A percentile compares a stretch with the other conserved stretches of the same genome.
These are phyloP conservation scores for Periconia digitata DNA, from an alignment of 2,329 filamentous ascomycete genomes.

Conservation along the genomic window DNA sequence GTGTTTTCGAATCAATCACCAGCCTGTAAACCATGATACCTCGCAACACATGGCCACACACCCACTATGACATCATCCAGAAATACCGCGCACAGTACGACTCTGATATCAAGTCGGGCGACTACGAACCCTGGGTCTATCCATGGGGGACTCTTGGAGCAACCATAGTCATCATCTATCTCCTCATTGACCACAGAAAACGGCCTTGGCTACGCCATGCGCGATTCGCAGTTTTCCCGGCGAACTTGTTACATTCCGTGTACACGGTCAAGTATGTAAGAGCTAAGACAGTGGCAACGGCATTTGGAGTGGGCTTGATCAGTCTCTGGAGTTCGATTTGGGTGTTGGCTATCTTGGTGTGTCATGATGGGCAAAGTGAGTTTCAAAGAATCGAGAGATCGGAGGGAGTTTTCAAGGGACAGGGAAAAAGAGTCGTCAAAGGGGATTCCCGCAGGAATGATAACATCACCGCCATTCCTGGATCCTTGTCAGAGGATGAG, in stretches of 20 bases:
- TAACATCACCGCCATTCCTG: too few relatives aligned
- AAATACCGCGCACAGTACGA: conserved; percentile 47
- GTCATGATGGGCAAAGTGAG: conserved; percentile 57
- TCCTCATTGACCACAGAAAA: conserved; percentile 53
- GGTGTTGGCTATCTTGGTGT: conserved; percentile 55
- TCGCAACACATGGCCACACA: conserved; percentile 29
- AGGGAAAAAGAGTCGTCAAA: too few relatives aligned
- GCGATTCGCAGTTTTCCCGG: conserved; percentile 50
- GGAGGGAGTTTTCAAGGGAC: conserved; percentile 22
- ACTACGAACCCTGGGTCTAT: conserved; percentile 47
- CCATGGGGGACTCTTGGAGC: conserved; percentile 46
- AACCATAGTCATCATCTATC: conserved; percentile 49
- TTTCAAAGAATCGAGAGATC: conserved; percentile 58
- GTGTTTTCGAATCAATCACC: neutral
- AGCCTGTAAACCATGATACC: conserved; percentile 9
- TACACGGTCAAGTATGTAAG: conserved; percentile 35
- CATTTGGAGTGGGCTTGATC: conserved; percentile 58
- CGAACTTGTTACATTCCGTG: conserved; percentile 48
- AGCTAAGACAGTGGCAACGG: conserved; percentile 53
- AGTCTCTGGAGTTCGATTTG: conserved; percentile 58
- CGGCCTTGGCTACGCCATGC: conserved; percentile 42
- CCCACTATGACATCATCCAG: conserved; percentile 34
- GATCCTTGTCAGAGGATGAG: neutral
- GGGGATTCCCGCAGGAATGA: too few relatives aligned
- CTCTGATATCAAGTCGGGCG: conserved; percentile 39